These are phyloP conservation scores for Scenedesmus sp. DNA, from an alignment of 163 green algal species.

Conservation along the genomic window DNA sequence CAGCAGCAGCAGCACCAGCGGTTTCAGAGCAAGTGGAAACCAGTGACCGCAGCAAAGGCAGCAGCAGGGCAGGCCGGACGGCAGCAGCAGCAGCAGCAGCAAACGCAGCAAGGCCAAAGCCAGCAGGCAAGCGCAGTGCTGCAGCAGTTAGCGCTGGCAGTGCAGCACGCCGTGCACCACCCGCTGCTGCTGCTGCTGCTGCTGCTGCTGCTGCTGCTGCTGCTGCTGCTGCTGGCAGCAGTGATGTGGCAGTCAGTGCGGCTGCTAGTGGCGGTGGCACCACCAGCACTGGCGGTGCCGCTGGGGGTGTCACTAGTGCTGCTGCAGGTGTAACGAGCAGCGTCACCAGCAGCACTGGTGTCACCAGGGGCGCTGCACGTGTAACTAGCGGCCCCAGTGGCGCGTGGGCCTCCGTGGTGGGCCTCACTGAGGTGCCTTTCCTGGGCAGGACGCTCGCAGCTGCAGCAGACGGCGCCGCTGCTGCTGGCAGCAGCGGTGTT, in stretches of 20 bases:
- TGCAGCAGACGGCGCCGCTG: not conserved
- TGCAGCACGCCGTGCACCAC: not conserved
- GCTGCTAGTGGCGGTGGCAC: not conserved
- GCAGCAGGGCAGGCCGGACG: not conserved
- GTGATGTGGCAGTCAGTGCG: not conserved
- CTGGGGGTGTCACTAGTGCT: not conserved
- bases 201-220: no score
- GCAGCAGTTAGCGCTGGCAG: not conserved
- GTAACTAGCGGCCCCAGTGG: not conserved
- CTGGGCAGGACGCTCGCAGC: not conserved
- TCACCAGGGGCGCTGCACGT: not conserved
- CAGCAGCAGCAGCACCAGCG: not conserved
- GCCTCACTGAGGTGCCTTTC: not conserved
- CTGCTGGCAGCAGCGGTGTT: not conserved
- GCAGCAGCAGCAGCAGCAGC: not conserved
- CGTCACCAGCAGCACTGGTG: not conserved
- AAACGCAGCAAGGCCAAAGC: not conserved
- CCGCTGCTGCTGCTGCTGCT: no score
- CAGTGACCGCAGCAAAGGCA: not conserved
- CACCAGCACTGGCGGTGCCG: not conserved
- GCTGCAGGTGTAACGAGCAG: not conserved
- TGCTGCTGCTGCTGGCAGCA: conserved; percentile 1
- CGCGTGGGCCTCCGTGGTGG: not conserved
- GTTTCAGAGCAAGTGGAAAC: not conserved
- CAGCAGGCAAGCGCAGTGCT: conserved; percentile 1